These are phyloP conservation scores for Coix lacrymajobi DNA, from an alignment of 176 grass and related monocot species.

Conservation along the genomic window DNA sequence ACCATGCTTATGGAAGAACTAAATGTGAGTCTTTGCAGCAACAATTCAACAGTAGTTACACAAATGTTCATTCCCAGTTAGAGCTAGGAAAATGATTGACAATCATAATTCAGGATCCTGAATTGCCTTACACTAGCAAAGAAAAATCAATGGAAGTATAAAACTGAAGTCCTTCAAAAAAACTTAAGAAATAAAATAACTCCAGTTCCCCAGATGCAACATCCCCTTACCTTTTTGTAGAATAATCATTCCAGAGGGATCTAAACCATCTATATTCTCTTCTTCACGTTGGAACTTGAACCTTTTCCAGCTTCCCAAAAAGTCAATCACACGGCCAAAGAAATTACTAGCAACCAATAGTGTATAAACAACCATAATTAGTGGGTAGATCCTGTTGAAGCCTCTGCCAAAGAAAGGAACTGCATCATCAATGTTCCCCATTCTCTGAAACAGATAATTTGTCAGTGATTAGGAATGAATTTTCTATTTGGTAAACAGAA, in stretches of 20 bases:
- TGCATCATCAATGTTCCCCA: constrained; percentile 98
- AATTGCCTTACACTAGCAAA: background rate
- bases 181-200: background rate
- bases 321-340: constrained; percentile 88
- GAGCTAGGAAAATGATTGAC: background rate
- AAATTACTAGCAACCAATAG: constrained; percentile 94
- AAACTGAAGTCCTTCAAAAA: background rate
- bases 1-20: background rate
- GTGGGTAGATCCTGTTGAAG: constrained; percentile 98
- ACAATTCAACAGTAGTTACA: constrained; percentile 8
- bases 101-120: background rate
- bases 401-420: constrained; percentile 99
- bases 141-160: background rate
- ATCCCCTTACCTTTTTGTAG: constrained; percentile 81
- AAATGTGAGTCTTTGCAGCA: background rate
- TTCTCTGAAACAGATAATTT: constrained; percentile 64
- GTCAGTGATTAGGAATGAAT: constrained; percentile 11
- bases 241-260: constrained; percentile 95
- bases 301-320: constrained; percentile 95
- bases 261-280: constrained; percentile 82
- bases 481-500: constrained; percentile 8
- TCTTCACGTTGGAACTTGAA: constrained; percentile 85
- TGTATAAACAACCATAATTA: constrained; percentile 99
- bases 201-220: background rate
- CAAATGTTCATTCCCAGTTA: constrained; percentile 11